These are phyloP conservation scores for Fusarium decemcellulare DNA, from an alignment of 2,329 filamentous ascomycete species.

Conservation along the genomic window DNA sequence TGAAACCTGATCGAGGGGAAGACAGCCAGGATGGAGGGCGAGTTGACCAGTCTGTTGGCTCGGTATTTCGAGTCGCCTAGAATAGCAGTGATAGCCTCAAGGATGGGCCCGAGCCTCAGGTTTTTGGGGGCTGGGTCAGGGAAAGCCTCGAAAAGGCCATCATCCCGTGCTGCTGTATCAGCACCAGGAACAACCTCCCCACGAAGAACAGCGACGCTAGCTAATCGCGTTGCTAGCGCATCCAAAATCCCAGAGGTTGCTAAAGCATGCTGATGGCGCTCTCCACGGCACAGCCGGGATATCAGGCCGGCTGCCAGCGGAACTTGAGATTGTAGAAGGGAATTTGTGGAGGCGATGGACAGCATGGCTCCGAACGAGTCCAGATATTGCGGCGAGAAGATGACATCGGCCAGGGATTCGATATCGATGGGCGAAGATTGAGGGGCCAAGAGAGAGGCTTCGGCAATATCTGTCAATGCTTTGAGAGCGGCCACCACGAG, in stretches of 20 bases:
- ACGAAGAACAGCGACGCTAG: constrained; percentile 76
- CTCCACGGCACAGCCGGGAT: constrained; percentile 74
- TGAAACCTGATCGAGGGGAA: constrained; percentile 74
- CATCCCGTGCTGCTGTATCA: constrained; percentile 66
- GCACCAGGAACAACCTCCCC: constrained; percentile 79
- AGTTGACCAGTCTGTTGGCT: constrained; percentile 78
- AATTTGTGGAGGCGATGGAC: constrained; percentile 66
- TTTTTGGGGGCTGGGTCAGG: constrained; percentile 72
- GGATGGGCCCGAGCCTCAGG: constrained; percentile 75
- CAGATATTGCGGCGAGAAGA: constrained; percentile 76
- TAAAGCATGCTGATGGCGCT: constrained; percentile 79
- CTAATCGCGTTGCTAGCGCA: constrained; percentile 81
- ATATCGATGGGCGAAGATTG: constrained; percentile 63
- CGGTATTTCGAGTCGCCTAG: constrained; percentile 85
- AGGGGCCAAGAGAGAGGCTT: constrained; percentile 72
- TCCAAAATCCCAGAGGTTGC: constrained; percentile 83
- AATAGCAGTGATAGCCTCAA: constrained; percentile 84
- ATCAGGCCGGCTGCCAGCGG: constrained; percentile 71
- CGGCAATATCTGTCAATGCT: constrained; percentile 79
- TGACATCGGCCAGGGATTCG: constrained; percentile 69
- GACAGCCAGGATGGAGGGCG: constrained; percentile 77
- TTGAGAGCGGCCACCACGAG: constrained; percentile 82
- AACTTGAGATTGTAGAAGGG: constrained; percentile 73
- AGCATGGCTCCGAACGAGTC: constrained; percentile 77
- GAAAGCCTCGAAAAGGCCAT: constrained; percentile 70